Evolutionary conservation across 148 eudicot species (phyloP).

Genomic region (Beta vulgaris): DNA sequence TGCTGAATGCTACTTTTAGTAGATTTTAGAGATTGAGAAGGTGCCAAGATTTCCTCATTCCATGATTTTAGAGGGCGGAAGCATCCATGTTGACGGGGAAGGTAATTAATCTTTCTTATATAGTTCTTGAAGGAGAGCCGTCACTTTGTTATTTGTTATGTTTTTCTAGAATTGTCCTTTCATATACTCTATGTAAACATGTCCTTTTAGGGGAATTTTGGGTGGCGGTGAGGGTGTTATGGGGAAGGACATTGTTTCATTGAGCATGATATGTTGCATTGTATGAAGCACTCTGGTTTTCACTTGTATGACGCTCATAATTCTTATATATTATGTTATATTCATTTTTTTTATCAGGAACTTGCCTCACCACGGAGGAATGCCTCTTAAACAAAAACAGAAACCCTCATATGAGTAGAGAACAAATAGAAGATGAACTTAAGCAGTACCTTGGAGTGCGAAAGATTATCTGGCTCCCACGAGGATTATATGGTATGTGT

Average conservation of each 20-base stretch:
- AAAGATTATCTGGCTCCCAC: constrained; percentile 92
- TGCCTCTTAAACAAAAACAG: constrained; percentile 91
- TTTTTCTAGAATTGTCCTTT: background rate
- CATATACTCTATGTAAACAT: background rate
- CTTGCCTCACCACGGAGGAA: constrained; percentile 95
- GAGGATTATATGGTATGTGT: constrained; percentile 70
- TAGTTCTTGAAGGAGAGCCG: background rate
- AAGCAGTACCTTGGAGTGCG: constrained; percentile 81
- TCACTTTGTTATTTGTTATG: background rate
- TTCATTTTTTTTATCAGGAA: constrained; percentile 46
- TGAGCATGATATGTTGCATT: background rate
- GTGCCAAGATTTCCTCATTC: constrained; percentile 81
- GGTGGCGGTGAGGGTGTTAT: background rate
- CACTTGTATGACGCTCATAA: background rate
- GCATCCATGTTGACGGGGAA: constrained; percentile 99
- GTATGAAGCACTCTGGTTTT: background rate
- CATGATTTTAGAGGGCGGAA: constrained; percentile 95
- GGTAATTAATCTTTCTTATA: constrained; percentile 36
- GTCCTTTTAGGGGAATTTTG: background rate
- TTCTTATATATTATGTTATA: background rate
- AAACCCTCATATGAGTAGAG: constrained; percentile 77
- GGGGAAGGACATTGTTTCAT: background rate
- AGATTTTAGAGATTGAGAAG: constrained; percentile 75
- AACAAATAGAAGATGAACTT: constrained; percentile 78
- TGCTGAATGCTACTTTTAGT: constrained; percentile 17